A percentile compares a stretch with the other conserved stretches of the same genome.
These are phyloP conservation scores for Xerophyta viscosa DNA, from an alignment of 106 monocot genomes.

Conservation along the genomic window DNA sequence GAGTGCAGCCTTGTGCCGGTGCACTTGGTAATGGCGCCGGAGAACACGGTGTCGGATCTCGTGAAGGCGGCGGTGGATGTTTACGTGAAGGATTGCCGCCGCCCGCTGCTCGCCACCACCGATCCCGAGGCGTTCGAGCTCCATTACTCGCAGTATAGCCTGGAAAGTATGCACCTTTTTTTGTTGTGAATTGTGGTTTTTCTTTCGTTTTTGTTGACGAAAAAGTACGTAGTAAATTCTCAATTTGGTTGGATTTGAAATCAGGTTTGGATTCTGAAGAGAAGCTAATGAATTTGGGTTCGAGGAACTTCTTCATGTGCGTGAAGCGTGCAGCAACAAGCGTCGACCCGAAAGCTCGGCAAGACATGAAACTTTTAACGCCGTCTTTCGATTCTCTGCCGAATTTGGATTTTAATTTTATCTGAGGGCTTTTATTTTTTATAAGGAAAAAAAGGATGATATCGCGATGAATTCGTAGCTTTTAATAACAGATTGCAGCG, in stretches of 20 bases:
- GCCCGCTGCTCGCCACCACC: constrained; percentile 17
- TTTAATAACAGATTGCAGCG: too few relatives aligned
- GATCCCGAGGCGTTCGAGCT: constrained; percentile 27
- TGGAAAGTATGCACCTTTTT: constrained; percentile 27
- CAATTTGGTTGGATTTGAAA: background rate
- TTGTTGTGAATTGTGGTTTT: too few relatives aligned
- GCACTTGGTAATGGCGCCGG: constrained; percentile 28
- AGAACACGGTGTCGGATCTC: constrained; percentile 36
- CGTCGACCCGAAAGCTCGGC: too few relatives aligned
- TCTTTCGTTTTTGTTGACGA: background rate
- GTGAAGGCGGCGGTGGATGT: constrained; percentile 21
- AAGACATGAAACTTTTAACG: too few relatives aligned
- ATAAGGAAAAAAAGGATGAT: too few relatives aligned
- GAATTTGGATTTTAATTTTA: too few relatives aligned
- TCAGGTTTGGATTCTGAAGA: constrained; percentile 34
- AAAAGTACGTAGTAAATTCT: background rate
- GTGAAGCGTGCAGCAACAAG: too few relatives aligned
- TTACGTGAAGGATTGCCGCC: constrained; percentile 36
- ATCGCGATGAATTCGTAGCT: too few relatives aligned
- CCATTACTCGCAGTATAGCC: constrained; percentile 41
- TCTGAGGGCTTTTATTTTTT: too few relatives aligned
- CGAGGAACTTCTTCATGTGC: constrained; percentile 51
- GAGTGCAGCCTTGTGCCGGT: constrained; percentile 38
- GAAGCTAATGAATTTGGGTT: constrained; percentile 48
- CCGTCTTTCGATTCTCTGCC: too few relatives aligned